Evolutionary conservation across 805 yeast genomes (phyloP), one percentile per base, ranked within the genome.

Genomic region (Saccharomyces eubayanus): DNA sequence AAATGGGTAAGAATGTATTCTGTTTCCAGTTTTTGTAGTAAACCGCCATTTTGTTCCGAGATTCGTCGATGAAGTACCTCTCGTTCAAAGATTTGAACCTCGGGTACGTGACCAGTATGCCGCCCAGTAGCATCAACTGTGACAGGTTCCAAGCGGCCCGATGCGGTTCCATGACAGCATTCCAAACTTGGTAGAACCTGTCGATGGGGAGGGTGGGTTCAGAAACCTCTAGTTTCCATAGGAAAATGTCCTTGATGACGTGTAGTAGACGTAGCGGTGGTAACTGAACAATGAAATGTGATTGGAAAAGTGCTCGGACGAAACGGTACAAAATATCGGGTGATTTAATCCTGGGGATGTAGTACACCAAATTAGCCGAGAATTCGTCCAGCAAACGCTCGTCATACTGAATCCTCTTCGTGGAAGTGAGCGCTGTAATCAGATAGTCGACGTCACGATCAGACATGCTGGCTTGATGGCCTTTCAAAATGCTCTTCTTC

Each of bases 181-280:
- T 55, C 70, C 70, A 65, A 1, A 60, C 49, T 14, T 40, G n/a
- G 52, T 54, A 65, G 49, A 68, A 68, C 6, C 57, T 54, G 10
- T 57, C 40, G 14, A 65, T 21, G 6, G 60, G 31, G 8, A 68
- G 41, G 1, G 50, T 49, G 1, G 72, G 72, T 48, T 67, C 72
- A 14, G 71, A 67, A 3, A 68, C 65, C 36, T 64, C 59, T 21
- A 67, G 51, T 50, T 68, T 68, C 67, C 69, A 66, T 4, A 56
- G 53, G 9, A 63, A 57, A 10, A 67, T 59, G 6, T 62, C 59
- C 41, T 60, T 61, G 0, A 58, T 49, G 49, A 59, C 51, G 20
- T 62, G 62, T 27, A 57, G 57, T 6, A 64, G 36, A 31, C 52
- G 50, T 8, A 57, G 49, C 1, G 58, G 48, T 29, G 60, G 61